Evolutionary conservation across 139 green algal species (phyloP).

Genomic region (Chlorella ohadii): DNA sequence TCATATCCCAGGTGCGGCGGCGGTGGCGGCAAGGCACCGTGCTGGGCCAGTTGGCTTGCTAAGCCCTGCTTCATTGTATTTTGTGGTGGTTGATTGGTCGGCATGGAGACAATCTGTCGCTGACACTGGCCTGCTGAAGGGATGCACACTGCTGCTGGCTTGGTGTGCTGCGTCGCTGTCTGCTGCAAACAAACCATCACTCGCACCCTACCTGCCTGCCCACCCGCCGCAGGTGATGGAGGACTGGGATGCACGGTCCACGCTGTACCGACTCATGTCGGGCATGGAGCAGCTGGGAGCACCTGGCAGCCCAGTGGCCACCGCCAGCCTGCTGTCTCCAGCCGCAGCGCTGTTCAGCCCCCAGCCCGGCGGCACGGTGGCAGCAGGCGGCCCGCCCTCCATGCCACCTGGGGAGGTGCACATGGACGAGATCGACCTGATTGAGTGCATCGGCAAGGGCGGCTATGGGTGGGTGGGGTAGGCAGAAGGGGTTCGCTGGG

Average conservation of each 20-base stretch:
- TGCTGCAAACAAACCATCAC: background rate
- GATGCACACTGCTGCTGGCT: no score
- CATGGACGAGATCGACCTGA: conserved; percentile 60
- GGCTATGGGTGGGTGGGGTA: conserved; percentile 36
- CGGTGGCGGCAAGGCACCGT: background rate
- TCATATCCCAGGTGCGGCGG: conserved; percentile 10
- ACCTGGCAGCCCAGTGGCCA: conserved; percentile 6
- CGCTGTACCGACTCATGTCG: conserved; percentile 30
- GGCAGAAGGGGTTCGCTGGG: no score
- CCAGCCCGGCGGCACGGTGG: background rate
- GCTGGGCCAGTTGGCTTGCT: no score
- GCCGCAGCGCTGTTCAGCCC: conserved; percentile 27
- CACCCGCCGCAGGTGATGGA: conserved; percentile 25
- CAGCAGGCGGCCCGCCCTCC: background rate
- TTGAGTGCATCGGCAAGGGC: conserved; percentile 53
- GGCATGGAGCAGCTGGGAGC: no score
- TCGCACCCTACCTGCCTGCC: background rate
- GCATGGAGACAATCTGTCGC: no score
- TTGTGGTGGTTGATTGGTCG: no score
- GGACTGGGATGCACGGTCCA: conserved; percentile 12
- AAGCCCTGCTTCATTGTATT: no score
- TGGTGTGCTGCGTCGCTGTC: background rate
- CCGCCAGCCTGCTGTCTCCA: conserved; percentile 13
- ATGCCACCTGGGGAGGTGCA: conserved; percentile 39
- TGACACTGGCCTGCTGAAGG: no score